These are phyloP conservation scores for Myriosclerotinia curreyana DNA, from an alignment of 2,329 filamentous ascomycete genomes.

Conservation along the genomic window DNA sequence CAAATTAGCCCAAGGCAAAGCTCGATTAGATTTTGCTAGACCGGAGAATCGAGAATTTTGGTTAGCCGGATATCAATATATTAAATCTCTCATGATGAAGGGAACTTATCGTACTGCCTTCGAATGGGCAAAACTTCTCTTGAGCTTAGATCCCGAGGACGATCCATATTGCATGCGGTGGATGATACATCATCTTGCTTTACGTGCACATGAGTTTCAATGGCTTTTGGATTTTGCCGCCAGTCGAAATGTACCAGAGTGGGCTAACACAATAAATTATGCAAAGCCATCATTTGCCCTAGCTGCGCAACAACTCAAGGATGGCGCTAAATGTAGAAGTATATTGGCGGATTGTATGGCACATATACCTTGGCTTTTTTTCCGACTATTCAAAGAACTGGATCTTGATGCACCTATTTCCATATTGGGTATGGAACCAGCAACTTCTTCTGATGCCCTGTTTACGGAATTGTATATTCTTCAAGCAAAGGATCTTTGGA, in stretches of 20 bases:
- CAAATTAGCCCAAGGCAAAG: constrained; percentile 72
- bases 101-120: constrained; percentile 92
- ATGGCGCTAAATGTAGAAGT: constrained; percentile 61
- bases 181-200: constrained; percentile 76
- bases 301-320: constrained; percentile 69
- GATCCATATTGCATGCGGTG: constrained; percentile 85
- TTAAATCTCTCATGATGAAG: constrained; percentile 79
- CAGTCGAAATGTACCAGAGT: constrained; percentile 46
- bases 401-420: constrained; percentile 73
- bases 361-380: constrained; percentile 80
- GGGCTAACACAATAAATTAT: constrained; percentile 55
- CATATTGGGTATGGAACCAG: constrained; percentile 76
- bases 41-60: constrained; percentile 91
- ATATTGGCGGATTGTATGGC: constrained; percentile 66
- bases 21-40: constrained; percentile 74
- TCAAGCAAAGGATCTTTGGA: constrained; percentile 69
- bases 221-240: constrained; percentile 70
- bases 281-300: constrained; percentile 73
- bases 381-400: constrained; percentile 74
- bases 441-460: constrained; percentile 50
- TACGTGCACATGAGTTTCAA: constrained; percentile 73
- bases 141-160: constrained; percentile 65
- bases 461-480: constrained; percentile 63
- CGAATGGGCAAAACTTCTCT: constrained; percentile 86
- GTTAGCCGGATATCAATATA: constrained; percentile 85